Conservation (phyloP, 1,139 yeast genomes). For the Barnettozyma hawaiiensis region DNA sequence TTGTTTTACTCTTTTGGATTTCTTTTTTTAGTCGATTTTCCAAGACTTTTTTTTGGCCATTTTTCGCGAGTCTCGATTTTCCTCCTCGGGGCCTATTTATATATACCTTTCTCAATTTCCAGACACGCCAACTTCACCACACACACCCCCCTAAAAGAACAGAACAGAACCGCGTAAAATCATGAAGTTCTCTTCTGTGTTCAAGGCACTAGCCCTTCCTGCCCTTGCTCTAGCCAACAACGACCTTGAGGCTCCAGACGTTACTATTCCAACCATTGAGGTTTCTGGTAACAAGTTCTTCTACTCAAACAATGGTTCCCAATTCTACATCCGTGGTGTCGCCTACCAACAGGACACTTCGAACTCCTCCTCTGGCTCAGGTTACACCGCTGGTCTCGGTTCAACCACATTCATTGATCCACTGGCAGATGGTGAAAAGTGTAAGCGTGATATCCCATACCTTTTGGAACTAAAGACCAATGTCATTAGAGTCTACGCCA, state of each 20-base stretch:
- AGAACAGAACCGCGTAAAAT: not conserved
- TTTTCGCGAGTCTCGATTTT: not conserved
- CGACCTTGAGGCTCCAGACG: conserved; percentile 29
- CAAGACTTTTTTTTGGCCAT: not conserved
- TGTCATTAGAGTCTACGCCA: conserved; percentile 58
- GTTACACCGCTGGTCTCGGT: conserved; percentile 13
- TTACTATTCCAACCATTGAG: conserved; percentile 47
- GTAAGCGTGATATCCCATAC: conserved; percentile 53
- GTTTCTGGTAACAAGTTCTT: conserved; percentile 68
- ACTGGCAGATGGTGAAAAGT: conserved; percentile 40
- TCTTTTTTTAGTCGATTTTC: not conserved
- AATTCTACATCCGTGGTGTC: conserved; percentile 75
- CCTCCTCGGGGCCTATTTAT: not conserved
- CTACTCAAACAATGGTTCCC: conserved; percentile 74
- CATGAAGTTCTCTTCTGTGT: conserved; percentile 8
- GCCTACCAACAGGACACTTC: conserved; percentile 70
- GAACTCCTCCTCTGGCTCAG: conserved; percentile 33
- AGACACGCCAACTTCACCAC: not conserved
- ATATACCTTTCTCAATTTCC: not conserved
- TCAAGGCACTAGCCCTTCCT: conserved; percentile 6
- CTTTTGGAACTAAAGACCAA: conserved; percentile 53
- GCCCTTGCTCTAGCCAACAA: conserved; percentile 30
- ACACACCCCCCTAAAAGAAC: not conserved
- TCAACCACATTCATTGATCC: conserved; percentile 44
- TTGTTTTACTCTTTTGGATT: not conserved